phyloP scores from a whole-genome alignment of 306 rosid genomes.

The Corylus americana region DNA sequence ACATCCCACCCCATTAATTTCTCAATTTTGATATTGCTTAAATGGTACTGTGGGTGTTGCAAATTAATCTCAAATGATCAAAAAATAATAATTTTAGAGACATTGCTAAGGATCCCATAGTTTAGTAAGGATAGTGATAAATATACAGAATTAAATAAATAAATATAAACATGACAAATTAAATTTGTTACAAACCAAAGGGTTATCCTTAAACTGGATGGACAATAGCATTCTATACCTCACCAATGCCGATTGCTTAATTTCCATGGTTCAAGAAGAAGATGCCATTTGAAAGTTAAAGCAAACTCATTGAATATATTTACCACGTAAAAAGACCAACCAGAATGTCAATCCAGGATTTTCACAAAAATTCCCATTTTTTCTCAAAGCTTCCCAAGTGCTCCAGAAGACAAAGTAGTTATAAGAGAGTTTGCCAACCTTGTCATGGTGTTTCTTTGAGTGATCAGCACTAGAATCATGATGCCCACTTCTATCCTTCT shows the following conservation, averaged over 20 bases:
- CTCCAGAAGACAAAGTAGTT: conserved; percentile 21
- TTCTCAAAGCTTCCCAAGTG: not conserved
- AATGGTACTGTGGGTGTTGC: too few species aligned
- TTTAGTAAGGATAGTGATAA: not conserved
- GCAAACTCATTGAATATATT: not conserved
- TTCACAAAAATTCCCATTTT: conserved; percentile 18
- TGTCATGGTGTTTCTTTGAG: conserved; percentile 89
- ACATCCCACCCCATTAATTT: not conserved
- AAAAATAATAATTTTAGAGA: not conserved
- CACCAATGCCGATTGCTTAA: not conserved
- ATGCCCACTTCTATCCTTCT: conserved; percentile 84
- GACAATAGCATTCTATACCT: conserved; percentile 11
- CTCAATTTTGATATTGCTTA: not conserved
- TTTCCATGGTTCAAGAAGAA: not conserved
- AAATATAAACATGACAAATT: not conserved
- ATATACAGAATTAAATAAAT: not conserved
- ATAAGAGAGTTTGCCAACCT: conserved; percentile 58
- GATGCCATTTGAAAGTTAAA: not conserved
- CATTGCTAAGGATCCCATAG: not conserved
- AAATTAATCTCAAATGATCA: too few species aligned
- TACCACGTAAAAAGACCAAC: not conserved
- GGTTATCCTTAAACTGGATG: conserved; percentile 7
- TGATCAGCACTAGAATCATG: conserved; percentile 83
- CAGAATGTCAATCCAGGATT: not conserved
- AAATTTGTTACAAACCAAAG: not conserved